Conservation (phyloP, 768 basidiomycete species). For the Vararia minispora region DNA sequence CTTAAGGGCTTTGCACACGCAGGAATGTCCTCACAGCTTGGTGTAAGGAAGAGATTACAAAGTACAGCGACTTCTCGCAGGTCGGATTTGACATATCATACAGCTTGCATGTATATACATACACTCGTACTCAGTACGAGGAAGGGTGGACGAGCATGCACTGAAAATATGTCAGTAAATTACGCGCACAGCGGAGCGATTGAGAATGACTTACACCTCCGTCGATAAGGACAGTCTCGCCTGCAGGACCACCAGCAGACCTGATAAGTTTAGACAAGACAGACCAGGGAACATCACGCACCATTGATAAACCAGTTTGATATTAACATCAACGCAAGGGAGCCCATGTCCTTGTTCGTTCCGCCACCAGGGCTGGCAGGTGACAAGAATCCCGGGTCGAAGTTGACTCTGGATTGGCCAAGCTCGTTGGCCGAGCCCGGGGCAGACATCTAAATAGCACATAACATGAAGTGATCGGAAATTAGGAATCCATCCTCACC, state of each 20-base stretch:
- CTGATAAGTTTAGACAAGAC: too few species aligned
- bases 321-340: conserved; percentile 31
- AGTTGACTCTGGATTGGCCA: conserved; percentile 15
- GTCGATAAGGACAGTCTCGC: conserved; percentile 36
- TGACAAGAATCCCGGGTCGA: conserved; percentile 22
- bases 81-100: too few species aligned
- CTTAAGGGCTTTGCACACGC: too few species aligned
- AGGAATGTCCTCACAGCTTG: too few species aligned
- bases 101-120: too few species aligned
- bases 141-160: conserved; percentile 2
- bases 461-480: background rate
- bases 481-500: background rate
- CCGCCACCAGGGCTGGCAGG: conserved; percentile 27
- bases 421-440: conserved; percentile 18
- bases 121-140: conserved; percentile 1
- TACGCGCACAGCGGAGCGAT: too few species aligned
- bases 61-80: background rate
- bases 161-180: background rate
- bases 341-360: conserved; percentile 31
- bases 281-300: background rate
- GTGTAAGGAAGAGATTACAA: too few species aligned
- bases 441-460: conserved; percentile 19
- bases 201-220: conserved; percentile 40
- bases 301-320: conserved; percentile 37
- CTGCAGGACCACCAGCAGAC: background rate